Conservation (phyloP, 805 yeast species). For the Ogataea naganishii region DNA sequence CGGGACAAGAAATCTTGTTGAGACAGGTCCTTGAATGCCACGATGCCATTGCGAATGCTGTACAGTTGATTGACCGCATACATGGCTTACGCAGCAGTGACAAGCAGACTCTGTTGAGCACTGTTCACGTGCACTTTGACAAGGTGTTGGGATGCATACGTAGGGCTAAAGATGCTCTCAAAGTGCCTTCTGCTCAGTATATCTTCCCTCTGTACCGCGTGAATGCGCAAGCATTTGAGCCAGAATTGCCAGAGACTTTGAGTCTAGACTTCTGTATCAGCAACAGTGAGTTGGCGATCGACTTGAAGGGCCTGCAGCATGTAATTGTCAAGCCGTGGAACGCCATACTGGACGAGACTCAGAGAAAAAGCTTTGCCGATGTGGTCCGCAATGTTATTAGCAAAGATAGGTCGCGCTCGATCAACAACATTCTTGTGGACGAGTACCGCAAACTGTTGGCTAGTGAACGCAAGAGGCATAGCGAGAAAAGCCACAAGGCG, state of each 20-base stretch:
- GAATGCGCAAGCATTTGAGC: constrained; percentile 29
- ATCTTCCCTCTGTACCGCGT: constrained; percentile 51
- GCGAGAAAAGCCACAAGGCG: constrained; percentile 3
- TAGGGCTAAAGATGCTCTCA: constrained; percentile 28
- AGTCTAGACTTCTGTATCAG: constrained; percentile 50
- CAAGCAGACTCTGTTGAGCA: constrained; percentile 6
- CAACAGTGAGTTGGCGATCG: constrained; percentile 57
- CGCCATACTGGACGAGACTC: constrained; percentile 33
- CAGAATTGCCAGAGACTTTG: constrained; percentile 36
- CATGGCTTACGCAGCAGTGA: constrained; percentile 16
- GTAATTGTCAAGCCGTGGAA: constrained; percentile 59
- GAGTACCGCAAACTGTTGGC: constrained; percentile 27
- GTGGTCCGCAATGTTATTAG: constrained; percentile 46
- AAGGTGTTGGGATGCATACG: constrained; percentile 22
- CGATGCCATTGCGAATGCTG: constrained; percentile 32
- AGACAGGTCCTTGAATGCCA: constrained; percentile 31
- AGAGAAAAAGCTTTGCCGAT: constrained; percentile 47
- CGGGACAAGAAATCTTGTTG: constrained; percentile 26
- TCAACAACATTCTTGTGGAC: constrained; percentile 29
- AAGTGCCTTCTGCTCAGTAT: constrained; percentile 43
- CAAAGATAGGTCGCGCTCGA: constrained; percentile 28
- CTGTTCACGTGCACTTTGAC: constrained; percentile 15
- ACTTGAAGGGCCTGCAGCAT: constrained; percentile 40
- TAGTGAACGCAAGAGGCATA: constrained; percentile 20
- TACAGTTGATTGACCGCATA: constrained; percentile 31